These are phyloP conservation scores for Triglochin maritima DNA, from an alignment of 106 monocot species.

Conservation along the genomic window DNA sequence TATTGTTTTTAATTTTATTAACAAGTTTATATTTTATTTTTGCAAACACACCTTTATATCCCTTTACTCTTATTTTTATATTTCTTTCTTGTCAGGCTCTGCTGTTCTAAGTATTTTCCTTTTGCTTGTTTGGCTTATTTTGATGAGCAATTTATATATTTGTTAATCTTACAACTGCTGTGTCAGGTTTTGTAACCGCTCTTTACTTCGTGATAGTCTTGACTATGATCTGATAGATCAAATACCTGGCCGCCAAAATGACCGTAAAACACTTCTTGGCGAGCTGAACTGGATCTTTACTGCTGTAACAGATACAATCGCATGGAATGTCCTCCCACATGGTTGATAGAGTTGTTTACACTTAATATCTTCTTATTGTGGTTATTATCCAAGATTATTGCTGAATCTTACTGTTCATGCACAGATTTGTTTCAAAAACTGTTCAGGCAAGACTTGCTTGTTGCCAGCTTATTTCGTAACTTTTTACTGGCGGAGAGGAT, in stretches of 20 bases:
- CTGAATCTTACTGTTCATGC: constrained; percentile 10
- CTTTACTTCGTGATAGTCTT: constrained; percentile 69
- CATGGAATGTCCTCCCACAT: constrained; percentile 97
- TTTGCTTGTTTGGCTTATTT: no score
- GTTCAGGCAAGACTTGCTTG: constrained; percentile 84
- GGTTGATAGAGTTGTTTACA: constrained; percentile 24
- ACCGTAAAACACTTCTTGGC: constrained; percentile 91
- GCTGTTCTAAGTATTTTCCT: no score
- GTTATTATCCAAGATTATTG: background rate
- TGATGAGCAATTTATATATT: no score
- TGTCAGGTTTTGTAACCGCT: constrained; percentile 74
- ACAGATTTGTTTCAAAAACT: constrained; percentile 85
- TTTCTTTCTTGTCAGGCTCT: no score
- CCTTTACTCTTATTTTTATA: no score
- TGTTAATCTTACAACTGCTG: no score
- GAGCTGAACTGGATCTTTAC: constrained; percentile 99
- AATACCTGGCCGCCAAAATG: constrained; percentile 97
- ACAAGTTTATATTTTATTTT: no score
- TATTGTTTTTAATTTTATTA: no score
- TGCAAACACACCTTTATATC: no score
- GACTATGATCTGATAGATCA: constrained; percentile 64
- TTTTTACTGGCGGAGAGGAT: constrained; percentile 92
- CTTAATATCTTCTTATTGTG: background rate
- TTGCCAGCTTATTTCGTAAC: constrained; percentile 94
- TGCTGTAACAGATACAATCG: constrained; percentile 93